These are phyloP conservation scores for Epichloe elymi DNA, from an alignment of 2,329 filamentous ascomycete species.

Conservation along the genomic window DNA sequence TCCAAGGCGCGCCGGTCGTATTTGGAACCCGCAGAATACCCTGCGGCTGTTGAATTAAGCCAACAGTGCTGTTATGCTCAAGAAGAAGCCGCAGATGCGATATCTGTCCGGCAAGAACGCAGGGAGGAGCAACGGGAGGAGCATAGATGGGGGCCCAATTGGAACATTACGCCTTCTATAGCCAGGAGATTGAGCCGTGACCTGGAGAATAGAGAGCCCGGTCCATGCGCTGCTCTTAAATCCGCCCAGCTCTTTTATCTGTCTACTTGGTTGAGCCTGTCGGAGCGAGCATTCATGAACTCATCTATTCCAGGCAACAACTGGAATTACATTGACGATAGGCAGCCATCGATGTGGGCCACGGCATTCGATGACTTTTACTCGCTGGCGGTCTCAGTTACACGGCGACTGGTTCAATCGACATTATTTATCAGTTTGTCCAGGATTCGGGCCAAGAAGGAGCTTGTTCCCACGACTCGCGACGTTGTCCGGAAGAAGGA, in stretches of 20 bases:
- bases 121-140: slow-evolving; percentile 48
- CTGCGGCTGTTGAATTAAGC: slow-evolving; percentile 61
- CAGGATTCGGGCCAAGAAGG: slow-evolving; percentile 42
- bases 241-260: slow-evolving; percentile 46
- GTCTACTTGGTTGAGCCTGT: slow-evolving; percentile 48
- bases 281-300: slow-evolving; percentile 66
- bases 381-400: slow-evolving; percentile 52
- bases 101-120: slow-evolving; percentile 51
- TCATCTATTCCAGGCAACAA: slow-evolving; percentile 46
- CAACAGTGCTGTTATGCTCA: slow-evolving; percentile 50
- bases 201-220: background rate
- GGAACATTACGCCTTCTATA: slow-evolving; percentile 44
- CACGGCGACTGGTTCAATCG: slow-evolving; percentile 56
- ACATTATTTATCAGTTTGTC: slow-evolving; percentile 58
- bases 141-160: slow-evolving; percentile 46
- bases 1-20: slow-evolving; percentile 17
- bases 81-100: slow-evolving; percentile 52
- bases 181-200: slow-evolving; percentile 18
- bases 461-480: slow-evolving; percentile 16
- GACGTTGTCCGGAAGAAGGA: slow-evolving; percentile 29
- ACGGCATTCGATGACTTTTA: slow-evolving; percentile 70
- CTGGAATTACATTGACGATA: slow-evolving; percentile 50
- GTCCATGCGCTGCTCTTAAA: slow-evolving; percentile 21
- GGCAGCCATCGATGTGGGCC: slow-evolving; percentile 56
- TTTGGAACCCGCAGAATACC: slow-evolving; percentile 42